phyloP scores from a whole-genome alignment of 768 basidiomycete species.

The Boletales sp. region DNA sequence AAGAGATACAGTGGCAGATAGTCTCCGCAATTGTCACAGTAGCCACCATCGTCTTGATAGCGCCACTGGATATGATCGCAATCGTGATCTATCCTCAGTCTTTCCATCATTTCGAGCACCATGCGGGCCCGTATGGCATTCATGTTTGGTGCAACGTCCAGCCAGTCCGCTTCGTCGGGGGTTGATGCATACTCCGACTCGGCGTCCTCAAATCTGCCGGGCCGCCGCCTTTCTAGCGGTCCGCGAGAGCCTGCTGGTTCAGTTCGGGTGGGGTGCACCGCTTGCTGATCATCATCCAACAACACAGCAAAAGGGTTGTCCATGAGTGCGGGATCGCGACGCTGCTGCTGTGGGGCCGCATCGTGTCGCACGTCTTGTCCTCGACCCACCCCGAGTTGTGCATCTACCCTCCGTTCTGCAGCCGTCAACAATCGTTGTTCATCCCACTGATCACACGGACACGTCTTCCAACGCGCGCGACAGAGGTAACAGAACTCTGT shows the following conservation, averaged over 20 bases:
- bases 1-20: slow-evolving; percentile 6
- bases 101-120: slow-evolving; percentile 25
- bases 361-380: slow-evolving; percentile 30
- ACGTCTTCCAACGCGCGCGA: slow-evolving; percentile 59
- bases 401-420: slow-evolving; percentile 46
- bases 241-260: neutral
- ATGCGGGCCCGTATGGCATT: no score
- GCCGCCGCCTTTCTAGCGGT: no score
- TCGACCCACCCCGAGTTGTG: slow-evolving; percentile 32
- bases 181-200: neutral
- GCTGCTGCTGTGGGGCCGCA: slow-evolving; percentile 13
- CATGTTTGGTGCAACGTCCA: no score
- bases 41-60: slow-evolving; percentile 39
- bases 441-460: slow-evolving; percentile 67
- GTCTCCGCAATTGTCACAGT: slow-evolving; percentile 46
- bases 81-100: slow-evolving; percentile 51
- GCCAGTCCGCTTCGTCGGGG: neutral
- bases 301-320: neutral
- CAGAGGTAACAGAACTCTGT: slow-evolving; percentile 46
- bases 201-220: no score
- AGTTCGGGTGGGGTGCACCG: neutral
- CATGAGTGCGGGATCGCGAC: neutral
- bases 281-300: neutral
- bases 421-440: slow-evolving; percentile 37
- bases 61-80: slow-evolving; percentile 46